These are phyloP conservation scores for Phoma sp. DNA, from an alignment of 2,329 filamentous ascomycete species.

Conservation along the genomic window DNA sequence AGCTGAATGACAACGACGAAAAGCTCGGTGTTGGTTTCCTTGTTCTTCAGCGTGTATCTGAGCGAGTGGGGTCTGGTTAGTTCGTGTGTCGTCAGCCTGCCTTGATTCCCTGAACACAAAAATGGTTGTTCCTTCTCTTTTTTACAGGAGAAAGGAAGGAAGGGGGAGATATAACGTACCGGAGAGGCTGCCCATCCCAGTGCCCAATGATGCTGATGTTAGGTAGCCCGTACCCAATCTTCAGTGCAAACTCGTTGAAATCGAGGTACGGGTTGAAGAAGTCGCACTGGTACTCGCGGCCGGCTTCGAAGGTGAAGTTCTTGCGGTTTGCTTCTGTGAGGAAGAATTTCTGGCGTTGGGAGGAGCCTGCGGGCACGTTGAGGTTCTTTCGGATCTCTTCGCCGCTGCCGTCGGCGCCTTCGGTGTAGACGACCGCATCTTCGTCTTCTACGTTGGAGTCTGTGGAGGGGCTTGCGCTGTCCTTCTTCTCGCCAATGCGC, in stretches of 20 bases:
- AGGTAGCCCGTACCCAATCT: constrained; percentile 61
- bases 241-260: constrained; percentile 77
- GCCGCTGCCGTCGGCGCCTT: constrained; percentile 57
- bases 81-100: constrained; percentile 20
- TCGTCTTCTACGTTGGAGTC: constrained; percentile 50
- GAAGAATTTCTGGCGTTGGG: constrained; percentile 65
- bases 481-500: constrained; percentile 61
- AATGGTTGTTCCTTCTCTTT: background rate
- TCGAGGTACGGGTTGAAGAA: constrained; percentile 95
- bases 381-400: constrained; percentile 47
- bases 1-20: constrained; percentile 83
- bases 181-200: constrained; percentile 78
- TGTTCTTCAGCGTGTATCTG: constrained; percentile 91
- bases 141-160: background rate
- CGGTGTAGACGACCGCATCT: constrained; percentile 63
- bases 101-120: background rate
- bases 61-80: constrained; percentile 74
- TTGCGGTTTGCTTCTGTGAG: constrained; percentile 61
- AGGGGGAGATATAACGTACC: constrained; percentile 57
- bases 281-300: constrained; percentile 67
- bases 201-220: constrained; percentile 78
- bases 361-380: constrained; percentile 49
- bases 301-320: constrained; percentile 66
- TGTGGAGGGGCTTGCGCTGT: constrained; percentile 39
- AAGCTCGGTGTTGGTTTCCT: constrained; percentile 73